These are phyloP conservation scores for Colletotrichum tabaci DNA, from an alignment of 2,329 filamentous ascomycete genomes.

Conservation along the genomic window DNA sequence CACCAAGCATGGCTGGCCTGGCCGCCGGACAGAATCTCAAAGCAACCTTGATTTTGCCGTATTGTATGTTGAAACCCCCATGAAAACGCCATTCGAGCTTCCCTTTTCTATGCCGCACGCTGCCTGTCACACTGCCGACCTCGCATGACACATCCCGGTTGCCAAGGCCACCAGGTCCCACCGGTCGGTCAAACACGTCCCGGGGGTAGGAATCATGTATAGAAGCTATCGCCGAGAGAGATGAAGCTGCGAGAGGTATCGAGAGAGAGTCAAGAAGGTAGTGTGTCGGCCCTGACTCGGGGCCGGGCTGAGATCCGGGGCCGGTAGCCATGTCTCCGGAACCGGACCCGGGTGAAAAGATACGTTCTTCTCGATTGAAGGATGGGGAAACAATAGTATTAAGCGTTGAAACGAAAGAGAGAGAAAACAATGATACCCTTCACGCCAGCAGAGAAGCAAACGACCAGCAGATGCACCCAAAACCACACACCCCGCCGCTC, in stretches of 20 bases:
- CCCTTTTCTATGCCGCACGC: neutral
- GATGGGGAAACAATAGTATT: neutral
- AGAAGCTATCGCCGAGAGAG: neutral
- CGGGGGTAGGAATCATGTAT: neutral
- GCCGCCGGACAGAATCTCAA: neutral
- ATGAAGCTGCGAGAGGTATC: neutral
- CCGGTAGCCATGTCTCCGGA: too few relatives aligned
- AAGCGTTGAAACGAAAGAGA: neutral
- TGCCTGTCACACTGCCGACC: neutral
- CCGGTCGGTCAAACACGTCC: too few relatives aligned
- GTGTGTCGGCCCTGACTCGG: neutral
- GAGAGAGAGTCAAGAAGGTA: neutral
- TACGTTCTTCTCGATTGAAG: neutral
- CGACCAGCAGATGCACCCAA: too few relatives aligned
- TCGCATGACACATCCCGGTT: neutral
- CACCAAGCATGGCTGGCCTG: neutral
- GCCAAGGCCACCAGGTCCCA: neutral
- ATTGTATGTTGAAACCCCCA: neutral
- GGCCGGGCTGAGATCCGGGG: too few relatives aligned
- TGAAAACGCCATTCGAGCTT: neutral
- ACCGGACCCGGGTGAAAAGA: too few relatives aligned
- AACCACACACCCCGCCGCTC: neutral
- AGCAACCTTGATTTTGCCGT: neutral
- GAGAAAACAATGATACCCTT: too few relatives aligned
- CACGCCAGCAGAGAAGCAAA: too few relatives aligned